phyloP scores from a whole-genome alignment of 2,329 filamentous ascomycete genomes.

The Geosmithia flava region DNA sequence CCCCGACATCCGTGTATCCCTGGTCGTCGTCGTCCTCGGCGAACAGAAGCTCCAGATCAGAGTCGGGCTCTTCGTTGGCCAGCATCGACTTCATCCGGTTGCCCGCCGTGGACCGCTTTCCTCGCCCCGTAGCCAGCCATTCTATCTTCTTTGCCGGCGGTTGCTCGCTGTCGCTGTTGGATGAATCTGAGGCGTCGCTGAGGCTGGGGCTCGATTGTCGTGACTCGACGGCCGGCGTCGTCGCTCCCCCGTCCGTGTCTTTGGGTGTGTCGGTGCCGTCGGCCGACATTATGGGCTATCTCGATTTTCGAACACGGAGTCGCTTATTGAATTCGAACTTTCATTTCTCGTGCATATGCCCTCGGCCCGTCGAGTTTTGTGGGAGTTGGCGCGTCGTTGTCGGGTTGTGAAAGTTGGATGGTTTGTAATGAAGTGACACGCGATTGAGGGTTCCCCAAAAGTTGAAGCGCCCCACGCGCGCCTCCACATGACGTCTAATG shows the following conservation, averaged over 20 bases:
- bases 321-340: too few species aligned
- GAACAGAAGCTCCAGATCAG: conserved; percentile 62
- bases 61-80: conserved; percentile 58
- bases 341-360: too few species aligned
- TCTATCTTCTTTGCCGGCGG: conserved; percentile 30
- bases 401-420: not conserved
- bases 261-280: conserved; percentile 3
- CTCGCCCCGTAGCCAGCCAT: conserved; percentile 62
- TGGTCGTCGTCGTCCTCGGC: conserved; percentile 58
- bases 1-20: conserved; percentile 58
- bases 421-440: not conserved
- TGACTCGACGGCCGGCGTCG: conserved; percentile 11
- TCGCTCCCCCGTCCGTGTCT: conserved; percentile 13
- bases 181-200: conserved; percentile 19
- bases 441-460: not conserved
- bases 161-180: not conserved
- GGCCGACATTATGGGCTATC: not conserved
- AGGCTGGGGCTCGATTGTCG: conserved; percentile 12
- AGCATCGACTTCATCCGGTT: conserved; percentile 73
- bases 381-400: not conserved
- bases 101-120: conserved; percentile 69
- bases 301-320: not conserved
- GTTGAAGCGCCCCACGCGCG: not conserved
- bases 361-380: not conserved
- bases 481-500: not conserved